Base-by-base conservation (phyloP, 2,329 filamentous ascomycete species). In the Beauveria medogensis region DNA sequence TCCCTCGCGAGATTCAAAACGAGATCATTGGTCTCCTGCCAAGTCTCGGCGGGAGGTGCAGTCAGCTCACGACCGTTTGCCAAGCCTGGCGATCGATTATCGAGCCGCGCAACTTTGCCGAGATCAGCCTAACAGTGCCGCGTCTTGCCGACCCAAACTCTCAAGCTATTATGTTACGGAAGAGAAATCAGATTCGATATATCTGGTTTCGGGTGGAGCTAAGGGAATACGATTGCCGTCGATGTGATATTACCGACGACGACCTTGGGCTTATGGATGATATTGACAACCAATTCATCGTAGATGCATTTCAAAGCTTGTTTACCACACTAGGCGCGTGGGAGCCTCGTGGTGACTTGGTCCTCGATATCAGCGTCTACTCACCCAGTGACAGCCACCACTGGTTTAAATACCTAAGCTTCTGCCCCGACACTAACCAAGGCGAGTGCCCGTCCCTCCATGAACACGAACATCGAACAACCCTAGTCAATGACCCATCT, bases 311-410 rank as follows among this genome's bases (percentile, higher is more conserved):
- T 60, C 56, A 69, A 63, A 64, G 62, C 59, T 59, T 75, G 34
- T 71, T 75, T 54, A 65, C 63, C 51, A 63, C 61, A 59, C 70
- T 74, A 24, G 70, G 67, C 66, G 40, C 51, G 63, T 74, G 69
- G 71, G 67, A 72, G 61, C 69, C 68, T 62, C 60, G 64, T n/a
- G 63, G 70, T 56, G 65, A 68, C 53, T 68, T 76, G 59, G 54
- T 69, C 37, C 70, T 76, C 41, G 74, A 76, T 66, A 71, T 75
- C 44, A 74, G 71, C 61, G 63, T 74, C 43, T 69, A 73, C 67
- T 76, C 74, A n/a, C 70, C 69, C 14, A 74, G 71, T 59, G 73
- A 75, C 54, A 66, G 64, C 43, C 51, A 72, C 55, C 70, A 75
- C 65, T 71, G 67, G 66, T 74, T 75, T 66, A 73, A 73, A 64